A percentile compares a stretch with the other conserved stretches of the same genome.
phyloP scores from a whole-genome alignment of 768 basidiomycete genomes.

The Scleroderma bovista region DNA sequence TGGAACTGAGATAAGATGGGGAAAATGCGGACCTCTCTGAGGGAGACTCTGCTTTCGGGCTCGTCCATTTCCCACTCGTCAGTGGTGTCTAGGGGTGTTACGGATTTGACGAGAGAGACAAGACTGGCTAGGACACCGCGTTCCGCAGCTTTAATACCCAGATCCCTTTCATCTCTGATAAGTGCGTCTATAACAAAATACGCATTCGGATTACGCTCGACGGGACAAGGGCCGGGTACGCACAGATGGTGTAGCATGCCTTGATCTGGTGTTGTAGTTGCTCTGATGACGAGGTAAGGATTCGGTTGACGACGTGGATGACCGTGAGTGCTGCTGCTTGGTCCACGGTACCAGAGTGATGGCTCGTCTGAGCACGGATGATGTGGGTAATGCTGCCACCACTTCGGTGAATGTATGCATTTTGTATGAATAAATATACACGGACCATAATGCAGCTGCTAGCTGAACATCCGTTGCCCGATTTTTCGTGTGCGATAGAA shows the following conservation, averaged over 20 bases:
- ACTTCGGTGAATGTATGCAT: background rate
- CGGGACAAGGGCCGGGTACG: conserved; percentile 19
- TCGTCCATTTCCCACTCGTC: conserved; percentile 66
- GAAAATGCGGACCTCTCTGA: conserved; percentile 54
- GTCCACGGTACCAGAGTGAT: conserved; percentile 32
- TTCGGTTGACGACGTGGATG: conserved; percentile 64
- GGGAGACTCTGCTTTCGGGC: conserved; percentile 44
- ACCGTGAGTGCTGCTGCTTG: conserved; percentile 49
- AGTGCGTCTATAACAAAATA: conserved; percentile 45
- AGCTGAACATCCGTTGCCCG: conserved; percentile 58
- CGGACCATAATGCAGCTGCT: conserved; percentile 65
- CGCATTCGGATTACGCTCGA: background rate
- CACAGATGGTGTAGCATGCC: conserved; percentile 75
- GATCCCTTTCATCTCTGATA: conserved; percentile 60
- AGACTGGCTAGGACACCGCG: conserved; percentile 59
- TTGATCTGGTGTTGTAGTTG: conserved; percentile 44
- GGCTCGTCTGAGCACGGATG: conserved; percentile 43
- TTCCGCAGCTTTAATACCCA: conserved; percentile 68
- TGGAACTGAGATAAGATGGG: background rate
- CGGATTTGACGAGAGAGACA: conserved; percentile 42
- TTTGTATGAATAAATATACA: background rate
- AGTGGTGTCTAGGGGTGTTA: conserved; percentile 44
- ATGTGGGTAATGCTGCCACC: conserved; percentile 51
- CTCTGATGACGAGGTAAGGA: conserved; percentile 43
- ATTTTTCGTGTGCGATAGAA: conserved; percentile 52